These are phyloP conservation scores for Lentinula detonsa DNA, from an alignment of 768 basidiomycete genomes.

Conservation along the genomic window DNA sequence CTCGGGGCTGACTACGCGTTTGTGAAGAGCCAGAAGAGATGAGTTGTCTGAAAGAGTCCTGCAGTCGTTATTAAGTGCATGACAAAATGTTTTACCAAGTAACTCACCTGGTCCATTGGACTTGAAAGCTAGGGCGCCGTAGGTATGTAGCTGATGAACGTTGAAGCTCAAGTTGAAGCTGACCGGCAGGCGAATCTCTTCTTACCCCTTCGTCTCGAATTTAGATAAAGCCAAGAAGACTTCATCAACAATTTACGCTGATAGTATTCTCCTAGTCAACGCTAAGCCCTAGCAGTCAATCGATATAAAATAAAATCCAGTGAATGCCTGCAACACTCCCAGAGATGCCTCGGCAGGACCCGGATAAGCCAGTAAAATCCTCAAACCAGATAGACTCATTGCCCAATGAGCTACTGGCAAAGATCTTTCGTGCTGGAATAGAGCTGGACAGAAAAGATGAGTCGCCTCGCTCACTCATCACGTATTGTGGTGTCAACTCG, in stretches of 20 bases:
- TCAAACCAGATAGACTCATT: not conserved
- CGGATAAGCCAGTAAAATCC: not conserved
- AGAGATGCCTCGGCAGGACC: not conserved
- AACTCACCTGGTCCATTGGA: not conserved
- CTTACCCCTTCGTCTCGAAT: too few relatives aligned
- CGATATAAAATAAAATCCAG: too few relatives aligned
- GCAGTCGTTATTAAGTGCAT: not conserved
- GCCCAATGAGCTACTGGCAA: slow-evolving; percentile 5
- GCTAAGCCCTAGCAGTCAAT: too few relatives aligned
- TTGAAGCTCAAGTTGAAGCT: not conserved
- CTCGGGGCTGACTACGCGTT: slow-evolving; percentile 19
- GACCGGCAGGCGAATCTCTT: not conserved
- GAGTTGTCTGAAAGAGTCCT: slow-evolving; percentile 60
- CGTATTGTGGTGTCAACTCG: not conserved
- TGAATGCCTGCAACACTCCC: too few relatives aligned
- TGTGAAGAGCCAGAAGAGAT: slow-evolving; percentile 21
- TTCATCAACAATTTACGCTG: too few relatives aligned
- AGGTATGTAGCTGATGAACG: not conserved
- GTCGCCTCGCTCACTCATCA: not conserved
- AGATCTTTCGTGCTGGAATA: not conserved
- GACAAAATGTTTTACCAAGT: not conserved
- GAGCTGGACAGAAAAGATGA: not conserved
- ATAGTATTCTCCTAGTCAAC: too few relatives aligned
- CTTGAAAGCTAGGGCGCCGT: not conserved
- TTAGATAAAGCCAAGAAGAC: too few relatives aligned